Evolutionary conservation across 2,329 filamentous ascomycete species (phyloP).

Genomic region (Paraconiothyrium brasiliense): DNA sequence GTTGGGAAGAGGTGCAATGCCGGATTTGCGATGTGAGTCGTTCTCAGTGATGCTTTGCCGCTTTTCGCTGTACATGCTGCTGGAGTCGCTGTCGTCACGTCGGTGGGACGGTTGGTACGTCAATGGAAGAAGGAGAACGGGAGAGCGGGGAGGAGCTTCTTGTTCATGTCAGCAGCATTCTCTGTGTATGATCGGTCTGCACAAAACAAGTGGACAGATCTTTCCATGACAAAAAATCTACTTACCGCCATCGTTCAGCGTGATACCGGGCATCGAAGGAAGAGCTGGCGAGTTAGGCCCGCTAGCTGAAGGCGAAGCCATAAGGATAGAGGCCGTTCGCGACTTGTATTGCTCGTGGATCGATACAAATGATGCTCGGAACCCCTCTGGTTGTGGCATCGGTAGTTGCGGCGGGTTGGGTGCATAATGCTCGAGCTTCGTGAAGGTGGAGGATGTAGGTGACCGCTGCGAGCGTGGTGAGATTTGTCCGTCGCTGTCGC

Average conservation of each 20-base stretch:
- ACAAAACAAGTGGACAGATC: neutral
- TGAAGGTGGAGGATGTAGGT: conserved; percentile 23
- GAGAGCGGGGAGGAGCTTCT: conserved; percentile 28
- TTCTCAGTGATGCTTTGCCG: conserved; percentile 31
- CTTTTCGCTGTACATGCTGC: conserved; percentile 46
- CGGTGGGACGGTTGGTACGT: conserved; percentile 38
- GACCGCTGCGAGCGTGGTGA: conserved; percentile 36
- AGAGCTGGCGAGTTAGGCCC: conserved; percentile 36
- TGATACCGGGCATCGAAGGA: conserved; percentile 35
- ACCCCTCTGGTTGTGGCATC: conserved; percentile 39
- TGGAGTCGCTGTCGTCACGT: conserved; percentile 42
- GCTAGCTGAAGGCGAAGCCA: conserved; percentile 29
- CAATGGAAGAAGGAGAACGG: conserved; percentile 27
- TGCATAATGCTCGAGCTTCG: conserved; percentile 36
- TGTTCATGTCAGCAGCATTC: conserved; percentile 17
- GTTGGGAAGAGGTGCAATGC: conserved; percentile 15
- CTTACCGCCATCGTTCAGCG: conserved; percentile 41
- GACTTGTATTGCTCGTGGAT: conserved; percentile 32
- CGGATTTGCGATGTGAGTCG: conserved; percentile 32
- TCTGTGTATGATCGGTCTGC: too few species aligned
- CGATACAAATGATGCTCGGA: conserved; percentile 36
- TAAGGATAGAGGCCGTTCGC: conserved; percentile 39
- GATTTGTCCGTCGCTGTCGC: conserved; percentile 31
- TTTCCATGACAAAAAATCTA: conserved; percentile 20
- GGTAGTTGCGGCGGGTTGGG: conserved; percentile 35